Evolutionary conservation across 495 filamentous ascomycete species (phyloP).

Genomic region (Durotheca rogersii): DNA sequence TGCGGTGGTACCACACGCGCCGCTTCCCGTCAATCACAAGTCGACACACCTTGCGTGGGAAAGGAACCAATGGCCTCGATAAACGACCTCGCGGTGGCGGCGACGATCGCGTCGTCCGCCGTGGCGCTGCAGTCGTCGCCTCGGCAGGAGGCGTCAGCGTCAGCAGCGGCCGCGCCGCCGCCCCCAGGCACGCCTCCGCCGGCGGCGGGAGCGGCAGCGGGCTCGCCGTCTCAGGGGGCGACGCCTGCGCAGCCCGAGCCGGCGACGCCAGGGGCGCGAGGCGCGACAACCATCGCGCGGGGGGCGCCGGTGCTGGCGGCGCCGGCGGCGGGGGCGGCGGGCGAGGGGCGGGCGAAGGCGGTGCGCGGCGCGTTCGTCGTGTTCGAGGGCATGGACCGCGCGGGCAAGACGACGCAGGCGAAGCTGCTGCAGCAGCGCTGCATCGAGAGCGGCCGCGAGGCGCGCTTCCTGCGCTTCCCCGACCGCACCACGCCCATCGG

Average conservation of each 20-base stretch:
- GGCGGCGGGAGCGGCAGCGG: not conserved
- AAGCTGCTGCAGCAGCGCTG: conserved; percentile 65
- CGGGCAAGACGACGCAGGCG: conserved; percentile 95
- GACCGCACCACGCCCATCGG: conserved; percentile 88
- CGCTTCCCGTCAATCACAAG: no score
- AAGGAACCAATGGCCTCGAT: conserved; percentile 40
- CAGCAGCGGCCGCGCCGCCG: not conserved
- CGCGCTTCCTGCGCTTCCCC: conserved; percentile 82
- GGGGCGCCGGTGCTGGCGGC: conserved; percentile 24
- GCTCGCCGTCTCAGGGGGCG: not conserved
- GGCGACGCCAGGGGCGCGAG: not conserved
- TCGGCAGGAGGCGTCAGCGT: conserved; percentile 8
- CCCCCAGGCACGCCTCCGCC: not conserved
- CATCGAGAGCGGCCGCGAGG: conserved; percentile 58
- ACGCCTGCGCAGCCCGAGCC: not conserved
- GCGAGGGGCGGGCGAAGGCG: conserved; percentile 25
- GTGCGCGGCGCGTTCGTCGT: conserved; percentile 76
- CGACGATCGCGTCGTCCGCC: conserved; percentile 40
- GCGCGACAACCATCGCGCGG: conserved; percentile 16
- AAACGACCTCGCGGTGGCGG: conserved; percentile 47
- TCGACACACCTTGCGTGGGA: no score
- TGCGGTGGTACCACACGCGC: no score
- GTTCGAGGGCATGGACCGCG: conserved; percentile 90
- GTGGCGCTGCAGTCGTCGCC: conserved; percentile 33
- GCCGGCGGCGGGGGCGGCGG: conserved; percentile 20